Base-by-base conservation (phyloP, 768 basidiomycete genomes). In the Krasilnikovozyma curviuscula region DNA sequence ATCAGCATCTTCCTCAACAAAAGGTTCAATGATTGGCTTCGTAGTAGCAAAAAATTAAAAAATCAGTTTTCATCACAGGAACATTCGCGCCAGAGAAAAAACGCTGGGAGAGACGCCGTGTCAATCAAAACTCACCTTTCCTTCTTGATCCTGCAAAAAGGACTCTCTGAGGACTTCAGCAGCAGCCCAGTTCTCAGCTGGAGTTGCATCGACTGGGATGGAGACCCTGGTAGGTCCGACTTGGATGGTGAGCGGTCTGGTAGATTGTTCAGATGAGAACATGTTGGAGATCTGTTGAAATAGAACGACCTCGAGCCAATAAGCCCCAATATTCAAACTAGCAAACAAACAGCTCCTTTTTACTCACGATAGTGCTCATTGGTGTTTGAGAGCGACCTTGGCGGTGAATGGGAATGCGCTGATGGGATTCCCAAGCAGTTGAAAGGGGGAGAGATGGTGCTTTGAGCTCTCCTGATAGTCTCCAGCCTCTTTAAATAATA, bases 81-180 rank as follows among this genome's bases (percentile, higher is more conserved):
- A 14, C 25, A 41, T 29, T 24, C 18, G 40, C 24, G 21, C 38
- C 7, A 12, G 12, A 23, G 18, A 25, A 40, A 28, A 31, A 31
- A 31, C 13, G 42, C 27, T 10, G 27, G 35, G 7, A 29, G 25
- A 25, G 18, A n/a, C 19, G 33, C 21, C 9, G 23, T 19, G 24
- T 25, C n/a, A 16, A 30, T 21, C 3, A 21, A 39, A 28, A 32
- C 50, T 37, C 34, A 52, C 50, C 44, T 52, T 52, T 29, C 50
- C 50, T 28, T 52, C 50, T 45, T 52, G 44, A 28, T 29, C 35
- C 14, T 83, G 75, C 48, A 71, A 66, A 63, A 91, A 95, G 51
- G 88, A 83, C 59, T 93, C 86, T 59, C 81, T 72, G 49, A 91
- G 75, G 59, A 88, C 77, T 68, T 91, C 86, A 44, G 88, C 86